Conservation (phyloP, 352 stramenopile genomes). For the Phytophthora syringae region DNA sequence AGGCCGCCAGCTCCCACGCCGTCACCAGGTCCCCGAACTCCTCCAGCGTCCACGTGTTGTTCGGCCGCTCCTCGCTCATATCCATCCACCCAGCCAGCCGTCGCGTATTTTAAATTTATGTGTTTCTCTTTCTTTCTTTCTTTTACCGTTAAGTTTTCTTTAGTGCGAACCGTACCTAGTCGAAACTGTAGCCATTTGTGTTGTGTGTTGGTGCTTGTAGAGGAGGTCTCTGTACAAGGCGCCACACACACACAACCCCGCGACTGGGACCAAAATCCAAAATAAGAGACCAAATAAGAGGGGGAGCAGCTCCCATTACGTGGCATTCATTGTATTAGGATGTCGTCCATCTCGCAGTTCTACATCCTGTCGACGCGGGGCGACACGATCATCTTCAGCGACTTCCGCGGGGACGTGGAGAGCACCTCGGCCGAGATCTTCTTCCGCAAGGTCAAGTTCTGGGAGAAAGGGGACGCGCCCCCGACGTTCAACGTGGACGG, state of each 20-base stretch:
- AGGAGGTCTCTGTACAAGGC: too few relatives aligned
- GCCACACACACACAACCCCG: too few relatives aligned
- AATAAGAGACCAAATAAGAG: too few relatives aligned
- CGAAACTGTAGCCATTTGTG: too few relatives aligned
- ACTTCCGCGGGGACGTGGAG: conserved; percentile 93
- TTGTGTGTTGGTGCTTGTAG: too few relatives aligned
- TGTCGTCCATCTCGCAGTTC: conserved; percentile 96
- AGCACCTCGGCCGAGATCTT: conserved; percentile 95
- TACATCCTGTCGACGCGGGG: conserved; percentile 98
- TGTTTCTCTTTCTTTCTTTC: too few relatives aligned
- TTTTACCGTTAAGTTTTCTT: too few relatives aligned
- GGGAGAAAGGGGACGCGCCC: conserved; percentile 96
- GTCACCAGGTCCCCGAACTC: conserved; percentile 40
- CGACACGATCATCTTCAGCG: conserved; percentile 98
- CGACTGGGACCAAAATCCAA: too few relatives aligned
- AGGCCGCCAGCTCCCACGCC: conserved; percentile 37
- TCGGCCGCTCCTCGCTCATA: neutral
- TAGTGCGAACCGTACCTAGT: too few relatives aligned
- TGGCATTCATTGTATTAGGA: conserved; percentile 8
- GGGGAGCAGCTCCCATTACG: too few relatives aligned
- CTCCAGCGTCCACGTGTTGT: conserved; percentile 28
- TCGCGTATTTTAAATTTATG: too few relatives aligned
- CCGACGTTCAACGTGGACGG: conserved; percentile 98
- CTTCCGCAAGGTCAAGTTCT: conserved; percentile 99
- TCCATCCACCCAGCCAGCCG: too few relatives aligned